Percentiles rank a stretch among this genome's conserved stretches.
Conservation (phyloP, 805 yeast genomes). For the Candida silvatica region DNA sequence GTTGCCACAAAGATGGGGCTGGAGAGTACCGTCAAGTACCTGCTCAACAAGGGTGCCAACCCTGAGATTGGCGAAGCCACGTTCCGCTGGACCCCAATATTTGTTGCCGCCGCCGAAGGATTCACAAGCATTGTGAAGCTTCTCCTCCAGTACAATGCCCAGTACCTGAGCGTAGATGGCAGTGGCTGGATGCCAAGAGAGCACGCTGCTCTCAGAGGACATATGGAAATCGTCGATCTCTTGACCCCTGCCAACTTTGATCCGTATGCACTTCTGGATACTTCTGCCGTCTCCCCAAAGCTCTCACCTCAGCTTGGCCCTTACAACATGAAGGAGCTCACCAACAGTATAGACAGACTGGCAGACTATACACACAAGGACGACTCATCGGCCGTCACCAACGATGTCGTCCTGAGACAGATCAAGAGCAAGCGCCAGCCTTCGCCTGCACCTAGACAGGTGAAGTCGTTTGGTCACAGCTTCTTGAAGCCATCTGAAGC, state of each 20-base stretch:
- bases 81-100: slow-evolving; percentile 93
- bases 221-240: slow-evolving; percentile 56
- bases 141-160: slow-evolving; percentile 46
- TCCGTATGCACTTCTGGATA: slow-evolving; percentile 19
- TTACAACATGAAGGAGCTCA: slow-evolving; percentile 12
- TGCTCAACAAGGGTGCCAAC: slow-evolving; percentile 55
- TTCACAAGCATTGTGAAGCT: slow-evolving; percentile 43
- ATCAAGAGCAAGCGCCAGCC: slow-evolving; percentile 1
- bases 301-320: slow-evolving; percentile 18
- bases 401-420: slow-evolving; percentile 13
- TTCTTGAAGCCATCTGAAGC: slow-evolving; percentile 58
- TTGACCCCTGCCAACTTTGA: slow-evolving; percentile 43
- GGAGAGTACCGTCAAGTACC: slow-evolving; percentile 39
- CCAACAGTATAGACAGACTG: slow-evolving; percentile 18
- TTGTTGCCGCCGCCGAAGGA: slow-evolving; percentile 87
- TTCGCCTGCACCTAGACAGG: slow-evolving; percentile 35
- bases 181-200: slow-evolving; percentile 98
- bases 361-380: slow-evolving; percentile 11
- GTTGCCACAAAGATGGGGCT: slow-evolving; percentile 64
- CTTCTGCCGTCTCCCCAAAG: slow-evolving; percentile 15
- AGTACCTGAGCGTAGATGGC: slow-evolving; percentile 52
- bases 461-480: slow-evolving; percentile 81
- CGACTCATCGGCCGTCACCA: slow-evolving; percentile 1
- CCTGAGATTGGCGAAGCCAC: slow-evolving; percentile 68
- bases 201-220: slow-evolving; percentile 89